Evolutionary conservation across 2,329 filamentous ascomycete genomes (phyloP).

Genomic region (Penicillium sp.): DNA sequence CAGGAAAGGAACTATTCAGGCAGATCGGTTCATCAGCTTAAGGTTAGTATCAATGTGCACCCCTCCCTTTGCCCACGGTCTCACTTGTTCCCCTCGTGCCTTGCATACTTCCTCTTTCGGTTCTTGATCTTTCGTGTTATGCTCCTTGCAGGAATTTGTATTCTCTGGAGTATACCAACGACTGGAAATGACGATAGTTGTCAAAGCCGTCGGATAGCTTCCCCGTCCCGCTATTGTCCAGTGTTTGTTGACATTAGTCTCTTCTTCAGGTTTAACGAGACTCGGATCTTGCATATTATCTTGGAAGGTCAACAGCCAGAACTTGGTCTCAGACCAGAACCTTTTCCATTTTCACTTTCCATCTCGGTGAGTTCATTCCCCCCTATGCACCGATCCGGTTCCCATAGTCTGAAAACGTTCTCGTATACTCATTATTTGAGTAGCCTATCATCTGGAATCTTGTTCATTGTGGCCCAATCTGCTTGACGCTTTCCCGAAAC

Average conservation of each 20-base stretch:
- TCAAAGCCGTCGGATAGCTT: slow-evolving; percentile 21
- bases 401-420: slow-evolving; percentile 17
- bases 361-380: slow-evolving; percentile 16
- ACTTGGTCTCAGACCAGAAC: slow-evolving; percentile 11
- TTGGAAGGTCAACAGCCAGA: slow-evolving; percentile 17
- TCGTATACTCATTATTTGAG: slow-evolving; percentile 30
- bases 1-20: slow-evolving; percentile 2
- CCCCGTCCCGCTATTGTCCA: slow-evolving; percentile 17
- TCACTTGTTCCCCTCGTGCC: slow-evolving; percentile 25
- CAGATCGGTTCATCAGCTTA: slow-evolving; percentile 14
- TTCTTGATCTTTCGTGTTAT: slow-evolving; percentile 14
- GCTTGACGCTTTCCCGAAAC: slow-evolving; percentile 27
- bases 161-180: slow-evolving; percentile 18
- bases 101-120: slow-evolving; percentile 29
- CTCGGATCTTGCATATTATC: slow-evolving; percentile 27
- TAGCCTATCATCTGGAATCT: slow-evolving; percentile 28
- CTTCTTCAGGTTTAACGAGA: slow-evolving; percentile 17
- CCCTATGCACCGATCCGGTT: slow-evolving; percentile 27
- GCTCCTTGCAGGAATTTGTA: slow-evolving; percentile 29
- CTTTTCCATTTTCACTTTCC: slow-evolving; percentile 14
- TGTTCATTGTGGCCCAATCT: slow-evolving; percentile 23
- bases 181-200: slow-evolving; percentile 19
- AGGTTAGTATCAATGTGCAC: slow-evolving; percentile 25
- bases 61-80: slow-evolving; percentile 23
- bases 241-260: slow-evolving; percentile 30